Conservation (phyloP, 2,329 filamentous ascomycete species). For the Triangularia setosa region DNA sequence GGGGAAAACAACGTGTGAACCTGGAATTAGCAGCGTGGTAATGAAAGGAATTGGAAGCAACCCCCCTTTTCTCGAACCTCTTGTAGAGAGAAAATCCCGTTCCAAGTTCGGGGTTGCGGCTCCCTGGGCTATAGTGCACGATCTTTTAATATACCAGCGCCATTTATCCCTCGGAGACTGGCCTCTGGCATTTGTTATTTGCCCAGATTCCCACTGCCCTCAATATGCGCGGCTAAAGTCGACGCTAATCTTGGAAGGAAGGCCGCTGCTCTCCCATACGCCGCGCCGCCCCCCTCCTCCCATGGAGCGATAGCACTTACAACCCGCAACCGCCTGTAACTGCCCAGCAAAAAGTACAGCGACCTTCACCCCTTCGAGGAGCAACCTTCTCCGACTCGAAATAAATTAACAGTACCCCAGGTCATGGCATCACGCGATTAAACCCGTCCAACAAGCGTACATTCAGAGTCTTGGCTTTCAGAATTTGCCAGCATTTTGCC, state of each 20-base stretch:
- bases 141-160: conserved; percentile 22
- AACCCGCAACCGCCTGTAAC: conserved; percentile 6
- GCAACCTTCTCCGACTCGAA: conserved; percentile 18
- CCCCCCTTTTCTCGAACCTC: not conserved
- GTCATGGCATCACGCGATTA: conserved; percentile 24
- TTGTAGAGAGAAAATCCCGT: conserved; percentile 1
- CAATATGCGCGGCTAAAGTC: conserved; percentile 29
- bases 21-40: conserved; percentile 15
- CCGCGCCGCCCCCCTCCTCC: not conserved
- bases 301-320: not conserved
- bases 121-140: conserved; percentile 20
- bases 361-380: conserved; percentile 10
- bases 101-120: conserved; percentile 22
- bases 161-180: conserved; percentile 26
- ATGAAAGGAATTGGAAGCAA: conserved; percentile 4
- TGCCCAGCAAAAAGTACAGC: not conserved
- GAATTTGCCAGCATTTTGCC: conserved; percentile 9
- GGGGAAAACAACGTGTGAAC: not conserved
- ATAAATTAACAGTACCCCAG: conserved; percentile 23
- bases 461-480: conserved; percentile 13
- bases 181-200: conserved; percentile 12
- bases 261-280: not conserved
- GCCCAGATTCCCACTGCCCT: conserved; percentile 1
- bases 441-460: conserved; percentile 19
- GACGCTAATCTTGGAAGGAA: conserved; percentile 13